These are phyloP conservation scores for Rhizophora apiculata DNA, from an alignment of 345 rosid genomes.

Conservation along the genomic window DNA sequence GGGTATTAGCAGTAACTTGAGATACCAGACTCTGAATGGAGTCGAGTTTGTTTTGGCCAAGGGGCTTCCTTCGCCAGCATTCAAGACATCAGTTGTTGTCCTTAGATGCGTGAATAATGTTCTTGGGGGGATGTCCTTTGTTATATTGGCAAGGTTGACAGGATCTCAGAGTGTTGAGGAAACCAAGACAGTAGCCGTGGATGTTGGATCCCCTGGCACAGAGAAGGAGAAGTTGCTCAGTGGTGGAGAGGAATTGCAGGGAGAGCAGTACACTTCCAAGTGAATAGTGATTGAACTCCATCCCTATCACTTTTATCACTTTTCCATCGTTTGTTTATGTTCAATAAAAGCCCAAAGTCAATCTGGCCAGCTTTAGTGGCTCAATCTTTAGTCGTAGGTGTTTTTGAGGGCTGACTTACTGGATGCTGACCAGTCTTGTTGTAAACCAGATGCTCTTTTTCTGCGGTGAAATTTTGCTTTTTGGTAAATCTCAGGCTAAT, in stretches of 20 bases:
- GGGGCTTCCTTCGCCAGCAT: conserved; percentile 51
- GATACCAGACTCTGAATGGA: conserved; percentile 91
- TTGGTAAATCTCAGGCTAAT: background rate
- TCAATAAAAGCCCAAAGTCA: background rate
- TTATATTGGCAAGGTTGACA: conserved; percentile 82
- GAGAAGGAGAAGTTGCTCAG: conserved; percentile 26
- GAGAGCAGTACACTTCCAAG: conserved; percentile 16
- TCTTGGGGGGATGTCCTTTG: conserved; percentile 92
- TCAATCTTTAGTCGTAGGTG: background rate
- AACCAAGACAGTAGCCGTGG: background rate
- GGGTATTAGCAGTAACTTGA: conserved; percentile 87
- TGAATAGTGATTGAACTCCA: background rate
- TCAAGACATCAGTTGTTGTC: conserved; percentile 79
- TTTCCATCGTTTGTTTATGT: background rate
- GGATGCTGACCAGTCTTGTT: background rate
- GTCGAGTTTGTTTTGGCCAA: conserved; percentile 68
- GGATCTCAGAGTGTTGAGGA: conserved; percentile 70
- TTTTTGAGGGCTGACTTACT: background rate
- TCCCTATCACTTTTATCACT: background rate
- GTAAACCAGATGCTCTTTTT: too few species aligned
- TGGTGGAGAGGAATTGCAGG: conserved; percentile 8
- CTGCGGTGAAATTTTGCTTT: background rate
- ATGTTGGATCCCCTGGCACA: background rate
- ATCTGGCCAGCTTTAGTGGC: background rate
- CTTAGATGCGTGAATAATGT: conserved; percentile 78